phyloP scores from a whole-genome alignment of 2,329 filamentous ascomycete species.

The Fusarium sacchari region DNA sequence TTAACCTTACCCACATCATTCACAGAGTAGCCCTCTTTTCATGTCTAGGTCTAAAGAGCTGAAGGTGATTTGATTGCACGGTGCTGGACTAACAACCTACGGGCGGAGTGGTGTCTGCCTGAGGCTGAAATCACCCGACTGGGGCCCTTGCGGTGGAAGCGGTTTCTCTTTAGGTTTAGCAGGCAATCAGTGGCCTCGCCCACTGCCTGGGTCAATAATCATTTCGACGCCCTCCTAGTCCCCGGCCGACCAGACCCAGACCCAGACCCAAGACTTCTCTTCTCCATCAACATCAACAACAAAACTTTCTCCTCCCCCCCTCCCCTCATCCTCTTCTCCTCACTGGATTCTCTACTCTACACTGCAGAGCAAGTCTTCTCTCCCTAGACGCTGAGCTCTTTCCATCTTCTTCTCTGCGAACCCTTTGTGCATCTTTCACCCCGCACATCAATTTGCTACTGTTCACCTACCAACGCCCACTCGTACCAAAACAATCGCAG shows the following conservation, averaged over 20 bases:
- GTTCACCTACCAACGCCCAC: slow-evolving; percentile 40
- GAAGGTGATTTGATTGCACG: slow-evolving; percentile 16
- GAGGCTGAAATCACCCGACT: slow-evolving; percentile 39
- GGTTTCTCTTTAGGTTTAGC: slow-evolving; percentile 38
- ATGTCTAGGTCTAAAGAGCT: not conserved
- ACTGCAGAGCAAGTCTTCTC: slow-evolving; percentile 10
- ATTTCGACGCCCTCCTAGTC: slow-evolving; percentile 37
- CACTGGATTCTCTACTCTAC: slow-evolving; percentile 12
- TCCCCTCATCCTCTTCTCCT: slow-evolving; percentile 26
- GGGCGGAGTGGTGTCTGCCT: slow-evolving; percentile 34
- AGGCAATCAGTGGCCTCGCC: slow-evolving; percentile 27
- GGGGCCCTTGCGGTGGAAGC: slow-evolving; percentile 30
- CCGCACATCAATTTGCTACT: slow-evolving; percentile 45
- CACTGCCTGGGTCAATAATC: slow-evolving; percentile 36
- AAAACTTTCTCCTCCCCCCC: slow-evolving; percentile 38
- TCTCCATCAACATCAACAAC: slow-evolving; percentile 42
- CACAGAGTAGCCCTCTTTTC: slow-evolving; percentile 17
- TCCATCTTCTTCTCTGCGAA: slow-evolving; percentile 20
- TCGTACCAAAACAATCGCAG: slow-evolving; percentile 46
- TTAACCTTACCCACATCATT: slow-evolving; percentile 21
- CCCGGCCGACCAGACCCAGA: slow-evolving; percentile 31
- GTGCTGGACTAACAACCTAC: not conserved
- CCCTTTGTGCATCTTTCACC: slow-evolving; percentile 37
- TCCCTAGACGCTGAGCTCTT: slow-evolving; percentile 29
- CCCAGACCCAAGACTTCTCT: slow-evolving; percentile 33